Percentiles rank a stretch among this genome's conserved stretches.
Evolutionary conservation across 352 stramenopile genomes (phyloP).

Genomic region (Plasmopara muralis): DNA sequence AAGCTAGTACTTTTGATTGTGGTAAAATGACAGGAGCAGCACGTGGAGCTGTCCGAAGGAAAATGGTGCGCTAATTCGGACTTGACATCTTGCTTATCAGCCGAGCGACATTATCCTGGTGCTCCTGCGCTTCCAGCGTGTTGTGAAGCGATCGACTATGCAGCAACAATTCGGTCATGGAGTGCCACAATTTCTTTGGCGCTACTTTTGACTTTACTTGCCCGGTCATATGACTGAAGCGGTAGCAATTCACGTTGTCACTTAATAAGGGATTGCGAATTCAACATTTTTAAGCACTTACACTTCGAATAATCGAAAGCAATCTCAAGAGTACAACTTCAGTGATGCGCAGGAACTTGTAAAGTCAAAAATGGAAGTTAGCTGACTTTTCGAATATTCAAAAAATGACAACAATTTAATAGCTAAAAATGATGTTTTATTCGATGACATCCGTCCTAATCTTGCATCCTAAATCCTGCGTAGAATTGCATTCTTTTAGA

Average conservation of each 20-base stretch:
- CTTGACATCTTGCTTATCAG: slow-evolving; percentile 13
- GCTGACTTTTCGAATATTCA: too few species aligned
- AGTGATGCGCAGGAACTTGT: too few species aligned
- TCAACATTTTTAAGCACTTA: too few species aligned
- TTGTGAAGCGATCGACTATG: slow-evolving; percentile 34
- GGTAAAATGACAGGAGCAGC: slow-evolving; percentile 10
- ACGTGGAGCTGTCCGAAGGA: slow-evolving; percentile 3
- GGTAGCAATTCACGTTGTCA: slow-evolving; percentile 4
- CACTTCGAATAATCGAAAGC: too few species aligned
- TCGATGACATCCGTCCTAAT: too few species aligned
- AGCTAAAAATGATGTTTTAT: too few species aligned
- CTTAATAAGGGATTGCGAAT: background rate
- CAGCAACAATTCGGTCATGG: slow-evolving; percentile 27
- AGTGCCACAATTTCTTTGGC: slow-evolving; percentile 21
- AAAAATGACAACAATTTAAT: too few species aligned
- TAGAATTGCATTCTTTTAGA: too few species aligned
- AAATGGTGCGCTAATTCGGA: slow-evolving; percentile 3
- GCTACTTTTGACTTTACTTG: slow-evolving; percentile 39
- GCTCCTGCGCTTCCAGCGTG: slow-evolving; percentile 27
- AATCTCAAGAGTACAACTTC: too few species aligned
- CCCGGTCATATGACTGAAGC: slow-evolving; percentile 19
- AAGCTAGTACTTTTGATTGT: slow-evolving; percentile 33
- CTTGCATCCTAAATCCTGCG: too few species aligned
- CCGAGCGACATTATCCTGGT: slow-evolving; percentile 28
- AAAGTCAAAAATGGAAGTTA: too few species aligned